Conservation (phyloP, 2,329 filamentous ascomycete genomes). For the Hypoxylon sp. region DNA sequence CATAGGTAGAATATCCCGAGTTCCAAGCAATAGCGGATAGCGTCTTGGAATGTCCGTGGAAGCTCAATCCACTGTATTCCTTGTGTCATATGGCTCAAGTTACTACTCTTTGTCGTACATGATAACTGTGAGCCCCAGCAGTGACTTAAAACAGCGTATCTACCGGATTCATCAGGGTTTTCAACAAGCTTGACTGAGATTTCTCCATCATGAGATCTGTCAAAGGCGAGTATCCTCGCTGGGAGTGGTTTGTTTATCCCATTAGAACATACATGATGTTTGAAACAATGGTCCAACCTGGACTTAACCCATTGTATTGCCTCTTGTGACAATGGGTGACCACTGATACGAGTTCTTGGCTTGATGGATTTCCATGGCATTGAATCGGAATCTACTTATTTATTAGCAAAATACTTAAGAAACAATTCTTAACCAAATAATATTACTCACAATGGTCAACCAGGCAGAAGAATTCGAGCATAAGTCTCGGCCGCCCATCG, state of each 20-base stretch:
- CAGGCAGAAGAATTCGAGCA: not conserved
- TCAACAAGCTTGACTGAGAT: not conserved
- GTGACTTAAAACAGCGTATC: not conserved
- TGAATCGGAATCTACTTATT: not conserved
- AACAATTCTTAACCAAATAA: not conserved
- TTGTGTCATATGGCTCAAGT: not conserved
- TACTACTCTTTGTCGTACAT: not conserved
- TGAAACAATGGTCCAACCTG: not conserved
- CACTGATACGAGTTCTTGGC: not conserved
- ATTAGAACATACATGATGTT: not conserved
- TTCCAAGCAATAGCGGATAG: not conserved
- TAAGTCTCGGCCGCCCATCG: not conserved
- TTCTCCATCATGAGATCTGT: not conserved
- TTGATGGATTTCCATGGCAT: conserved; percentile 2
- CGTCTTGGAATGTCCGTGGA: not conserved
- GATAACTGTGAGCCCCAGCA: not conserved
- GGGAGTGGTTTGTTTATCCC: not conserved
- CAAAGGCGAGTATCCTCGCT: not conserved
- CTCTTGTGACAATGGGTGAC: not conserved
- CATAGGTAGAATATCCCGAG: not conserved
- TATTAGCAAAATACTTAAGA: not conserved
- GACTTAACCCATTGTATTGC: not conserved
- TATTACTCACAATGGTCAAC: not conserved
- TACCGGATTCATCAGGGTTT: not conserved
- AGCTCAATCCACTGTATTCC: not conserved